Evolutionary conservation across 495 filamentous ascomycete species (phyloP).

Genomic region (Talaromyces ruber): DNA sequence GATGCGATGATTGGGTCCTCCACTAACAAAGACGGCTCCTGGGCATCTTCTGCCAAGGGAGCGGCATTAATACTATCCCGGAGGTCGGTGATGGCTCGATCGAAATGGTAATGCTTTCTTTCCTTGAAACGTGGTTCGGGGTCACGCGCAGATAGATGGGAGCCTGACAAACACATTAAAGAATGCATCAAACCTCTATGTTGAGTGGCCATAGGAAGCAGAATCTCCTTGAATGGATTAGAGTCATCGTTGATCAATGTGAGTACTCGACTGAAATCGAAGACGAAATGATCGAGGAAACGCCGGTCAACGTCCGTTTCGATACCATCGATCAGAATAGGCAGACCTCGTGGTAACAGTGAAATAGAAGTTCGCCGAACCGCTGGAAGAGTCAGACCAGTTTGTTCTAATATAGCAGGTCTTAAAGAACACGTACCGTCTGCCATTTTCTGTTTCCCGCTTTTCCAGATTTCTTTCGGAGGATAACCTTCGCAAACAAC

Average conservation of each 20-base stretch:
- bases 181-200: constrained; percentile 90
- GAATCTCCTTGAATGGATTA: constrained; percentile 83
- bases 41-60: constrained; percentile 8
- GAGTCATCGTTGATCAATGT: constrained; percentile 77
- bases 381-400: background rate
- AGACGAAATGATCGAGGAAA: constrained; percentile 82
- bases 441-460: constrained; percentile 66
- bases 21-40: constrained; percentile 31
- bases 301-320: constrained; percentile 77
- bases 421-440: constrained; percentile 47
- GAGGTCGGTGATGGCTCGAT: constrained; percentile 35
- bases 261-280: constrained; percentile 69
- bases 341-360: constrained; percentile 52
- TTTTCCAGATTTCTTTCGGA: constrained; percentile 81
- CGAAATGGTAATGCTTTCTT: constrained; percentile 40
- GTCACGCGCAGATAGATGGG: constrained; percentile 55
- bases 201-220: constrained; percentile 76
- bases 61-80: constrained; percentile 36
- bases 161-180: constrained; percentile 76
- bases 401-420: background rate
- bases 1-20: constrained; percentile 60
- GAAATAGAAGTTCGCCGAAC: constrained; percentile 7
- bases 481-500: constrained; percentile 90
- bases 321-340: constrained; percentile 73
- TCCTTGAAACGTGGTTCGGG: constrained; percentile 34